phyloP scores from a whole-genome alignment of 495 filamentous ascomycete species.

The Beverwykella pulmonaria region DNA sequence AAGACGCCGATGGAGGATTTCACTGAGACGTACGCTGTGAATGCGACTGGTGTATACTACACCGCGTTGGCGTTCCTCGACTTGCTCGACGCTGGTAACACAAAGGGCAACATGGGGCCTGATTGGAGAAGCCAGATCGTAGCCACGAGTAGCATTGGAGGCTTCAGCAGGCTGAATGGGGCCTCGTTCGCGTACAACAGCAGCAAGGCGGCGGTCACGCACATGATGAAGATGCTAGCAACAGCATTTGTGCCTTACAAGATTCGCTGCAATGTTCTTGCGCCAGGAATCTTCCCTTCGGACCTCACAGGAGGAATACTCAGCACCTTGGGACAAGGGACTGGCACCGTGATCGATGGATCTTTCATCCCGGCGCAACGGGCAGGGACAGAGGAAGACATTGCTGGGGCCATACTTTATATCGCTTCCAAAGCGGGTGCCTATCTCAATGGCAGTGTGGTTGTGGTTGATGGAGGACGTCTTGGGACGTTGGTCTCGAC shows the following conservation, averaged over 20 bases:
- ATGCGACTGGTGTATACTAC: slow-evolving; percentile 63
- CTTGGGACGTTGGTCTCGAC: slow-evolving; percentile 38
- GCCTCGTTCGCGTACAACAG: slow-evolving; percentile 64
- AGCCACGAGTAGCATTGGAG: slow-evolving; percentile 64
- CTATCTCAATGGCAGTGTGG: slow-evolving; percentile 46
- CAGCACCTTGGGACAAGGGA: slow-evolving; percentile 18
- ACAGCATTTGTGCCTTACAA: slow-evolving; percentile 57
- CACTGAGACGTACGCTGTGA: slow-evolving; percentile 60
- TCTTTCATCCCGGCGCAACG: slow-evolving; percentile 43
- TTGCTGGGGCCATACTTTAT: slow-evolving; percentile 46
- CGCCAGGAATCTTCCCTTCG: slow-evolving; percentile 56
- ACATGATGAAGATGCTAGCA: slow-evolving; percentile 65
- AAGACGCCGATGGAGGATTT: slow-evolving; percentile 59
- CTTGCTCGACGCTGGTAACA: slow-evolving; percentile 64
- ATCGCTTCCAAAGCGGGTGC: slow-evolving; percentile 42
- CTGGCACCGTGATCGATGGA: slow-evolving; percentile 20
- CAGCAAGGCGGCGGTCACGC: slow-evolving; percentile 66
- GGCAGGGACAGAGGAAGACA: slow-evolving; percentile 44
- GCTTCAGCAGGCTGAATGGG: slow-evolving; percentile 57
- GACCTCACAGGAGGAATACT: slow-evolving; percentile 41
- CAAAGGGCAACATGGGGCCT: slow-evolving; percentile 46
- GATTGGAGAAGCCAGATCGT: slow-evolving; percentile 63
- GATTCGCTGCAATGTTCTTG: slow-evolving; percentile 67
- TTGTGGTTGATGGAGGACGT: slow-evolving; percentile 48
- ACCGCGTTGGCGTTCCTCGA: slow-evolving; percentile 65